Base-by-base conservation (phyloP, 257 asterid species). In the Fraxinus quadrangulata region DNA sequence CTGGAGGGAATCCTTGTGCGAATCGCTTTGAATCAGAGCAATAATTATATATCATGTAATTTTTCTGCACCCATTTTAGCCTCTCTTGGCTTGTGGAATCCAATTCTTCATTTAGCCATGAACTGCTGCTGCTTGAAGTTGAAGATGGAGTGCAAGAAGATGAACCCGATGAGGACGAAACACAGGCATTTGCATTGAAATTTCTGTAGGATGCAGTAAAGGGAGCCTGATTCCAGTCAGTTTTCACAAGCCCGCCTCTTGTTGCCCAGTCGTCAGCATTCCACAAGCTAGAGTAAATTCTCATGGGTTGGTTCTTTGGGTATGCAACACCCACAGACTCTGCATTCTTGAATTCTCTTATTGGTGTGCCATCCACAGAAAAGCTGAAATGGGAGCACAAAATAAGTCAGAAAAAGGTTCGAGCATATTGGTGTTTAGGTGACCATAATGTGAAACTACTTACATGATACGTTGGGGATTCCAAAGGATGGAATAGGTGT, bases 221-320 rank as follows among this genome's bases (percentile, higher is more conserved):
- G 0, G 91, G 87, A 1, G 91, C 91, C 49, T 59, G 37, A 0
- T 81, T 65, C 89, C 91, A 85, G 21, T 87, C 89, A 2, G 87
- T 72, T 80, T 87, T 87, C 39, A 87, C 68, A 0, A 67, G 81
- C 2, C 39, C 82, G 33, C n/a, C 90, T 19, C 83, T 59, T 1
- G 88, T 84, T 1, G 87, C 90, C 90, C 90, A 83, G 3, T 87
- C 88, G 28, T 87, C 90, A 0, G 86, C 88, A 4, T 88, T 80
- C 91, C 89, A 88, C 1, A 86, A 79, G 80, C 88, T 88, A 1
- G 88, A 86, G 74, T 84, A 86, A 2, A 86, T 72, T 72, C 79
- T 86, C n/a, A 86, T 86, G 0, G 89, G 80, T 65, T 84, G 92
- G 45, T 39, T 81, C 74, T 84, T 84, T 0, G 87, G 88, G 87